Conservation (phyloP, 805 yeast species). For the Suhomyces xylopsoci region DNA sequence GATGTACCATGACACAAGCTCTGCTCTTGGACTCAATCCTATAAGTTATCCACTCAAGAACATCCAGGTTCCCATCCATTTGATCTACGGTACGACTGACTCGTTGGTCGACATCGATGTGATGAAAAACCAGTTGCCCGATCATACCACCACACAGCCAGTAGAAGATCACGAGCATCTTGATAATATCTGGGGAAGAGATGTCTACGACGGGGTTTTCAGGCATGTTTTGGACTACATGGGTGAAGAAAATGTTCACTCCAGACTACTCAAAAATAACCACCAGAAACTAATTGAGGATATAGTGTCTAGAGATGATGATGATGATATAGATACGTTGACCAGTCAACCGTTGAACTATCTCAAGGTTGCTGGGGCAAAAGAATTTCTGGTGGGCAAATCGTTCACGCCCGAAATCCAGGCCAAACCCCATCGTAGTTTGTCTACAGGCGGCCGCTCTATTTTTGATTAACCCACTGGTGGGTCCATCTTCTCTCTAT, state of each 20-base stretch:
- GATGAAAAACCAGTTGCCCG: conserved; percentile 67
- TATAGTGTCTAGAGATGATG: not conserved
- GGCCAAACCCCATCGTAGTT: conserved; percentile 8
- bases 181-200: conserved; percentile 85
- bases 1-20: conserved; percentile 70
- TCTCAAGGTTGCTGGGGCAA: not conserved
- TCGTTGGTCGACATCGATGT: conserved; percentile 83
- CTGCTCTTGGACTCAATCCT: conserved; percentile 26
- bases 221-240: conserved; percentile 23
- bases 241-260: conserved; percentile 9
- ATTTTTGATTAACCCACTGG: conserved; percentile 8
- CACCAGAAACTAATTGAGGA: conserved; percentile 4
- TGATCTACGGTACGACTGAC: conserved; percentile 78
- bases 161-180: conserved; percentile 79
- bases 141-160: conserved; percentile 49
- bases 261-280: conserved; percentile 2
- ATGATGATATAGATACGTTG: conserved; percentile 2
- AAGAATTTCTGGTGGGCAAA: not conserved
- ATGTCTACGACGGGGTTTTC: conserved; percentile 43
- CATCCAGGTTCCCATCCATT: conserved; percentile 60
- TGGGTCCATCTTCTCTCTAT: not conserved
- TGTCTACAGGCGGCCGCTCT: conserved; percentile 17
- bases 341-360: conserved; percentile 3
- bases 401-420: not conserved
- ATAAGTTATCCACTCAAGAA: conserved; percentile 39